Base-by-base conservation (phyloP, 164 flowering plant species). In the Chimonanthus salicifolius region DNA sequence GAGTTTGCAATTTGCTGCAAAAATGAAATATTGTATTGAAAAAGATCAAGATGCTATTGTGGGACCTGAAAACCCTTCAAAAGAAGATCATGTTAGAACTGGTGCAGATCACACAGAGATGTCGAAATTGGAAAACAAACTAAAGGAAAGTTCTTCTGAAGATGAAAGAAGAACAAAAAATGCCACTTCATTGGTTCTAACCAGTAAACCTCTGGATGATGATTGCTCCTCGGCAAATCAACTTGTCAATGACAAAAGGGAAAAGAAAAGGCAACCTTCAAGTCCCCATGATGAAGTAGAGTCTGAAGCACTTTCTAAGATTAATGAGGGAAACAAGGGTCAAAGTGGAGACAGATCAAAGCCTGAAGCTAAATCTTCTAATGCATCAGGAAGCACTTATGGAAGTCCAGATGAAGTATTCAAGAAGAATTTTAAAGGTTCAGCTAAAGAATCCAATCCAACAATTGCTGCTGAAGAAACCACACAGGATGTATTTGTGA, bases 21-120 rank as follows among this genome's bases (percentile, higher is more conserved):
- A 84, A 83, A 82, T 79, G 81, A 85, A 64, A 75, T 78, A n/a
- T 13, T 2, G 44, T 44, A 81, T 77, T 18, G 65, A 74, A 77
- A 66, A 80, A 71, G 72, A 74, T 70, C 65, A 70, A 69, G 75
- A 70, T 63, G 58, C 45, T 58, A 16, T 64, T 70, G 16, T 3
- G 20, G 6, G 16, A 62, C 46, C 49, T 6, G 74, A 66, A 69
- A 69, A 65, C 74, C 71, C 66, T 73, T 15, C 58, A 8, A 82
- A 63, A 3, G 70, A 69, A 33, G 83, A 63, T 4, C 68, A 69
- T 68, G 16, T 49, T 60, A 20, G 62, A 67, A 47, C 46, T 48
- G 48, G n/a, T 72, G 66, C 74, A 49, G 62, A 71, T 64, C 13
- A 20, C 49, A 66, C 73, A 44, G 79, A 68, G 50, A 62, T 58